A percentile compares a stretch with the other conserved stretches of the same genome.
Conservation (phyloP, 192 early-diverging fungal genomes). For the Radiomyces spectabilis region DNA sequence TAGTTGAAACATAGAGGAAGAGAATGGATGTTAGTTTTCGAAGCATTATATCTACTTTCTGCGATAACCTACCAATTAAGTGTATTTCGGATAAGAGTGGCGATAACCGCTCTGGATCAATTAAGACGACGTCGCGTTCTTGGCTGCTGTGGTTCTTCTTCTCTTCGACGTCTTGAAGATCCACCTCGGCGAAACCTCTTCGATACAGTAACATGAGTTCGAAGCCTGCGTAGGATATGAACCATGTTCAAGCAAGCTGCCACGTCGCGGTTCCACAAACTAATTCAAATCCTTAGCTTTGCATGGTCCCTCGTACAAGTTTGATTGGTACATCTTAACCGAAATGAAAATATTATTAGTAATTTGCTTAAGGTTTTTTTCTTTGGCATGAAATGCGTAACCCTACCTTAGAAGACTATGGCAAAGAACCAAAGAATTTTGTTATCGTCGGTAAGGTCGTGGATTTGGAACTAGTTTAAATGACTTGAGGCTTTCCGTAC, state of each 20-base stretch:
- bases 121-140: background rate
- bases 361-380: background rate
- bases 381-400: background rate
- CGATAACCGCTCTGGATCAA: too few relatives aligned
- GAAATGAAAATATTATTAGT: background rate
- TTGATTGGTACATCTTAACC: conserved; percentile 2
- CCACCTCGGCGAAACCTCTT: background rate
- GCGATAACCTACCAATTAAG: too few relatives aligned
- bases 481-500: background rate
- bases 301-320: background rate
- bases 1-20: too few relatives aligned
- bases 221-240: background rate
- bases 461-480: background rate
- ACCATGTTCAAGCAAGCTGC: background rate
- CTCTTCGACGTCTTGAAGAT: background rate
- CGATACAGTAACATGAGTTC: background rate
- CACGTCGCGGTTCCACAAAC: background rate
- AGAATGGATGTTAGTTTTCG: too few relatives aligned
- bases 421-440: background rate
- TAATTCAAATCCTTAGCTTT: background rate
- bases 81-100: too few relatives aligned
- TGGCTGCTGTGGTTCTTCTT: background rate
- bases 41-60: too few relatives aligned
- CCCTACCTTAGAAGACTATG: conserved; percentile 1
- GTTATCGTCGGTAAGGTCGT: background rate